A percentile compares a stretch with the other conserved stretches of the same genome.
phyloP scores from a whole-genome alignment of 495 filamentous ascomycete species.

The Hypoxylon rickii region DNA sequence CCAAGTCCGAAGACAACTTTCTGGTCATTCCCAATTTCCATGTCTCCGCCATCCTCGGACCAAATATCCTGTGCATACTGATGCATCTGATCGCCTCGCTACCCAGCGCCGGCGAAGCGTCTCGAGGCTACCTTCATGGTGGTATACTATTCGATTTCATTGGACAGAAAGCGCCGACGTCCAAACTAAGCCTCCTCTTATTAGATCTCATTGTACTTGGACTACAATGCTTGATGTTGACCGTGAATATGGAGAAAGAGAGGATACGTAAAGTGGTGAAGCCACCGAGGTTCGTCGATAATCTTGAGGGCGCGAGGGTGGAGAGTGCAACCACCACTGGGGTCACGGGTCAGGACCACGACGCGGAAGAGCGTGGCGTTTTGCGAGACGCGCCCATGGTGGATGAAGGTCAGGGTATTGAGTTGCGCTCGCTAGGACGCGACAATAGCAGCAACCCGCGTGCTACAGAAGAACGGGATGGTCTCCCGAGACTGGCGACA shows the following conservation, averaged over 20 bases:
- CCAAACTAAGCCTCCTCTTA: constrained; percentile 63
- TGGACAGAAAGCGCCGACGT: constrained; percentile 76
- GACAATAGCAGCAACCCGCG: constrained; percentile 35
- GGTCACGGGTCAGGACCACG: constrained; percentile 76
- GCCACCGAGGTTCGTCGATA: constrained; percentile 34
- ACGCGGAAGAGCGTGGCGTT: constrained; percentile 82
- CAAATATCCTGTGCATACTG: constrained; percentile 74
- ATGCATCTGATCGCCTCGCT: constrained; percentile 66
- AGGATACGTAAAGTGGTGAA: constrained; percentile 51
- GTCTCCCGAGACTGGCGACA: constrained; percentile 47
- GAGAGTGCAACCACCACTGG: constrained; percentile 29
- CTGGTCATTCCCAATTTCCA: constrained; percentile 69
- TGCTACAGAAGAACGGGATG: constrained; percentile 52
- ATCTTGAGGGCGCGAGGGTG: constrained; percentile 16
- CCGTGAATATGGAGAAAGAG: constrained; percentile 71
- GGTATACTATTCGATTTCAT: constrained; percentile 87
- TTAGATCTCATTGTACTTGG: constrained; percentile 68
- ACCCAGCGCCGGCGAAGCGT: constrained; percentile 72
- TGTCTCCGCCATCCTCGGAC: constrained; percentile 69
- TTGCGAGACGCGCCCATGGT: constrained; percentile 51
- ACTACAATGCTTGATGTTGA: constrained; percentile 76
- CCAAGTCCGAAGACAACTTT: constrained; percentile 62
- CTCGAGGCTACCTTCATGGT: constrained; percentile 81
- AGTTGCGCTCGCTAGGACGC: constrained; percentile 50
- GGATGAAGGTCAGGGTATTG: constrained; percentile 52